These are phyloP conservation scores for Rhexocercosporidium sp. DNA, from an alignment of 2,329 filamentous ascomycete species.

Conservation along the genomic window DNA sequence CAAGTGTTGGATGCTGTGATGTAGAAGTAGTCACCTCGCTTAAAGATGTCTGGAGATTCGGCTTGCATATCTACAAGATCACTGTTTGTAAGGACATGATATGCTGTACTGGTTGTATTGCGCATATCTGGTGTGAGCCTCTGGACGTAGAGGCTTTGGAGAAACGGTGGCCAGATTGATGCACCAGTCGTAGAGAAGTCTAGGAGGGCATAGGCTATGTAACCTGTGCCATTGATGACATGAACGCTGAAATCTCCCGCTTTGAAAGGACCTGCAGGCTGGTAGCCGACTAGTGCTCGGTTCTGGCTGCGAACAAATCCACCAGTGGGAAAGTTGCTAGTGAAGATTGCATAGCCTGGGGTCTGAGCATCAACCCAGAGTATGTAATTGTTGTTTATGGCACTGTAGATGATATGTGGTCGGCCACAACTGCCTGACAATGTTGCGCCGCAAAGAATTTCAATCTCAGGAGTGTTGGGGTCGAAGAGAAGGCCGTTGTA, in stretches of 20 bases:
- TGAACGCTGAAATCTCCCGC: constrained; percentile 32
- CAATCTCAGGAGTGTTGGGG: constrained; percentile 26
- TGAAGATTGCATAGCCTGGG: constrained; percentile 32
- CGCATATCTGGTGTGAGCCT: constrained; percentile 29
- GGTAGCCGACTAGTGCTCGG: constrained; percentile 28
- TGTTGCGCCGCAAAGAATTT: constrained; percentile 18
- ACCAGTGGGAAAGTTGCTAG: constrained; percentile 22
- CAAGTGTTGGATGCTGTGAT: constrained; percentile 36
- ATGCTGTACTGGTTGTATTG: constrained; percentile 32
- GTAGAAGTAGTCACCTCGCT: constrained; percentile 35
- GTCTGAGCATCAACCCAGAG: constrained; percentile 29
- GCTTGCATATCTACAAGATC: constrained; percentile 34
- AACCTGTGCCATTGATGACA: constrained; percentile 31
- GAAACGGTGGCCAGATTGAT: constrained; percentile 36
- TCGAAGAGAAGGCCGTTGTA: constrained; percentile 33
- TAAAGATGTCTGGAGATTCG: constrained; percentile 36
- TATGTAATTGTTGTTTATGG: constrained; percentile 24
- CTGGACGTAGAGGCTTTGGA: constrained; percentile 34
- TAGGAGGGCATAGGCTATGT: constrained; percentile 33
- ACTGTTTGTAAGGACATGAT: constrained; percentile 21
- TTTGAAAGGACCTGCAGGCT: constrained; percentile 26
- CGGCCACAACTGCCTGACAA: constrained; percentile 30
- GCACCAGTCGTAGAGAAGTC: constrained; percentile 33
- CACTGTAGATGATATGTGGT: constrained; percentile 33
- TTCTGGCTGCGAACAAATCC: constrained; percentile 20